phyloP scores from a whole-genome alignment of 208 protist genomes.

The Angomonas deanei region DNA sequence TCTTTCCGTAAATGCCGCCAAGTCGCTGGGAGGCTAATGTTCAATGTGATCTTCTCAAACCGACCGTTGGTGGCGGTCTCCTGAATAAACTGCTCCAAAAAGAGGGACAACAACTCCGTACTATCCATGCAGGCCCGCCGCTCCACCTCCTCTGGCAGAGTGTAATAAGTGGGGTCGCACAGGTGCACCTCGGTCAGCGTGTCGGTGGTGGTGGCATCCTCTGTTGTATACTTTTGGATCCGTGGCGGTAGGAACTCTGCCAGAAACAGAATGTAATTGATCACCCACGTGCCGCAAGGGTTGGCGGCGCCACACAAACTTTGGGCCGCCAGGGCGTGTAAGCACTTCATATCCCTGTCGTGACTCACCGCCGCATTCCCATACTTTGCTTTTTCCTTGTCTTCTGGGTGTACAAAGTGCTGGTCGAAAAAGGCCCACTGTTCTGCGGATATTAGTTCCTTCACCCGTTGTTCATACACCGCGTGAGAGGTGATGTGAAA shows the following conservation, averaged over 20 bases:
- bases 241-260: constrained; percentile 6
- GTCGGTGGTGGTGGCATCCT: background rate
- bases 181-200: background rate
- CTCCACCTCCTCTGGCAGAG: background rate
- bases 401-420: constrained; percentile 39
- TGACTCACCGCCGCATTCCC: constrained; percentile 81
- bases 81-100: constrained; percentile 8
- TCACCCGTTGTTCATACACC: constrained; percentile 32
- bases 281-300: constrained; percentile 42
- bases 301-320: constrained; percentile 58
- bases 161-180: background rate
- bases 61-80: background rate
- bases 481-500: constrained; percentile 58
- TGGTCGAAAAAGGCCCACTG: constrained; percentile 65
- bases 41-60: background rate
- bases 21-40: background rate
- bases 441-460: constrained; percentile 25
- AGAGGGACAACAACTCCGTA: constrained; percentile 11
- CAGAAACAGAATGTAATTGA: constrained; percentile 56
- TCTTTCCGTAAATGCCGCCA: background rate
- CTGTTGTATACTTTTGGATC: background rate
- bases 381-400: constrained; percentile 26
- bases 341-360: constrained; percentile 73
- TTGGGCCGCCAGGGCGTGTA: constrained; percentile 82
- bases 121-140: constrained; percentile 12